Conservation (phyloP, 169 alveolate species). For the Amoebophrya sp. region DNA sequence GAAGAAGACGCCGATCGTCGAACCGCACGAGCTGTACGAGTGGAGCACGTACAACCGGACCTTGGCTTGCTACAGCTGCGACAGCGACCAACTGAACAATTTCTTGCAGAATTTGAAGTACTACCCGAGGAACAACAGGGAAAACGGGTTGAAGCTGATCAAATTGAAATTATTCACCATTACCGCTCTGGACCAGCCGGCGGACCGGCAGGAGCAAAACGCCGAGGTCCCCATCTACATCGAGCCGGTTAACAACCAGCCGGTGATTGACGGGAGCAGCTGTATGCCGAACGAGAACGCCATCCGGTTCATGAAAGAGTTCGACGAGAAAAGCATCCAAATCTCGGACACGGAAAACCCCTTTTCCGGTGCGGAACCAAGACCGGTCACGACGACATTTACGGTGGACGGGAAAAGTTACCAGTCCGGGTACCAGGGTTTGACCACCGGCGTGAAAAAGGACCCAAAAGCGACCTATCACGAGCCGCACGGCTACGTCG, state of each 20-base stretch:
- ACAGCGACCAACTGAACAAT: not conserved
- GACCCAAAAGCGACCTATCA: not conserved
- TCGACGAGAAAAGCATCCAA: too few relatives aligned
- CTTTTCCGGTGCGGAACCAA: too few relatives aligned
- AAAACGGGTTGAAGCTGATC: not conserved
- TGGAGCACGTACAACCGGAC: not conserved
- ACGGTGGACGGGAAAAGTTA: not conserved
- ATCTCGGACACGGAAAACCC: too few relatives aligned
- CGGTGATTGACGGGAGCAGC: not conserved
- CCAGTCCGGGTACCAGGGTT: not conserved
- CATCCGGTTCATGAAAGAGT: not conserved
- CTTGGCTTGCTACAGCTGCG: not conserved
- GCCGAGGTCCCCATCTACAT: not conserved
- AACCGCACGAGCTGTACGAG: not conserved
- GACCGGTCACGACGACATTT: not conserved
- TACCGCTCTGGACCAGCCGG: not conserved
- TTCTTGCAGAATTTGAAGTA: not conserved
- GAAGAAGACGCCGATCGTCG: not conserved
- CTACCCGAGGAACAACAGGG: not conserved
- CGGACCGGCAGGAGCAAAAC: not conserved
- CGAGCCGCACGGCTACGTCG: not conserved
- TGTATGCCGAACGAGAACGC: not conserved
- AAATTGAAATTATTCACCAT: not conserved
- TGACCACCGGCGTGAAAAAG: not conserved
- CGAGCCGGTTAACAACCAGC: not conserved